These are phyloP conservation scores for Tulasnella sp. DNA, from an alignment of 768 basidiomycete genomes.

Conservation along the genomic window DNA sequence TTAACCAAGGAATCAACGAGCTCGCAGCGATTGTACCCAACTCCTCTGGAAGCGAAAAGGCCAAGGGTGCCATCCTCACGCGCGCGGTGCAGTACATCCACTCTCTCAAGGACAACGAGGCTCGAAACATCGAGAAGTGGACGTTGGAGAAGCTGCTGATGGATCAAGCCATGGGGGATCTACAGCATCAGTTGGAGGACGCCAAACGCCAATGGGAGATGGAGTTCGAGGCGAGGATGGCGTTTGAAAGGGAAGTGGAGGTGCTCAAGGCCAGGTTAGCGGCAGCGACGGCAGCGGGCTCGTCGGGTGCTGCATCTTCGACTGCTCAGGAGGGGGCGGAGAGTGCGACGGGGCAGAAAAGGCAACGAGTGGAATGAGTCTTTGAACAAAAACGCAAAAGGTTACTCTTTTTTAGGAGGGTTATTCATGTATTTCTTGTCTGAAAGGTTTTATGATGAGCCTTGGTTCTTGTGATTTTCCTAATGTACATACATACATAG, in stretches of 20 bases:
- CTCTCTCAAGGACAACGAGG: slow-evolving; percentile 83
- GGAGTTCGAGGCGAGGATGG: slow-evolving; percentile 35
- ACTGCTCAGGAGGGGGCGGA: neutral
- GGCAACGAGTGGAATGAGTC: neutral
- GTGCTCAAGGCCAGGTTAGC: slow-evolving; percentile 1
- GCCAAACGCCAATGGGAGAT: slow-evolving; percentile 73
- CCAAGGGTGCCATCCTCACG: slow-evolving; percentile 74
- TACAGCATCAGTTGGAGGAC: slow-evolving; percentile 59
- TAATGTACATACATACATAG: too few species aligned
- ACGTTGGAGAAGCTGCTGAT: slow-evolving; percentile 83
- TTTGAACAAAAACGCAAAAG: too few species aligned
- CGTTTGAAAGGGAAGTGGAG: slow-evolving; percentile 12
- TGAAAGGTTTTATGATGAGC: too few species aligned
- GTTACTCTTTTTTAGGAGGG: too few species aligned
- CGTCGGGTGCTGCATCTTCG: neutral
- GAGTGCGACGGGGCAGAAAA: neutral
- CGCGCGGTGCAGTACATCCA: slow-evolving; percentile 88
- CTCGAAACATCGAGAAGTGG: slow-evolving; percentile 87
- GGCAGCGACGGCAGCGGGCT: neutral
- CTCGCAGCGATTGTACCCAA: slow-evolving; percentile 82
- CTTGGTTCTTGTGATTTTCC: too few species aligned
- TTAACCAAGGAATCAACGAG: slow-evolving; percentile 93
- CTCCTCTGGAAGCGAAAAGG: slow-evolving; percentile 77
- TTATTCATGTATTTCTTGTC: too few species aligned
- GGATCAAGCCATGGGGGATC: slow-evolving; percentile 50